A percentile compares a stretch with the other conserved stretches of the same genome.
phyloP scores from a whole-genome alignment of 2,329 filamentous ascomycete species.

The Talaromyces sp. region DNA sequence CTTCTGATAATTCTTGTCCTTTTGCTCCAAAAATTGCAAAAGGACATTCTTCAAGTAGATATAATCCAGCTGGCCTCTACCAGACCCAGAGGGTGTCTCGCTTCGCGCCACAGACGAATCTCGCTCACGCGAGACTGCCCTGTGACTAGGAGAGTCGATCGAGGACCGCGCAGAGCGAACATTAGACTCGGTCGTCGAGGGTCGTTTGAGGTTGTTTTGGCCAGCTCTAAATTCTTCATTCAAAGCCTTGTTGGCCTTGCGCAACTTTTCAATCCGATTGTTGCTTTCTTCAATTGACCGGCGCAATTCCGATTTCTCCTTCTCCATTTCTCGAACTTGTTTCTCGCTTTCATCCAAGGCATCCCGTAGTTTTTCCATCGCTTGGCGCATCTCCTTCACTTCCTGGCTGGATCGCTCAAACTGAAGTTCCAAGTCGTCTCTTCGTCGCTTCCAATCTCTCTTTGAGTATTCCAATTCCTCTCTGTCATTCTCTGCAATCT shows the following conservation, averaged over 20 bases:
- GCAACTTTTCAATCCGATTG: constrained; percentile 69
- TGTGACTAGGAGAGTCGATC: constrained; percentile 46
- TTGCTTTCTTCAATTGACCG: constrained; percentile 72
- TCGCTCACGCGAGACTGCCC: constrained; percentile 28
- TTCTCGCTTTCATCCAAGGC: constrained; percentile 83
- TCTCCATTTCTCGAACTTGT: constrained; percentile 76
- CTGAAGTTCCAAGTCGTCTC: constrained; percentile 68
- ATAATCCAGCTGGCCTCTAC: constrained; percentile 45
- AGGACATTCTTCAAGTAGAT: constrained; percentile 63
- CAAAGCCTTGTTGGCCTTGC: constrained; percentile 59
- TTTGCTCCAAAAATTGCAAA: constrained; percentile 60
- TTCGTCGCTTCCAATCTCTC: constrained; percentile 65
- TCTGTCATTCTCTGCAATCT: constrained; percentile 64
- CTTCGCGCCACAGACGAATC: constrained; percentile 27
- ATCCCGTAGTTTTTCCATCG: constrained; percentile 70
- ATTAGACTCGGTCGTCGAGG: constrained; percentile 34
- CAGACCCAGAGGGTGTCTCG: constrained; percentile 31
- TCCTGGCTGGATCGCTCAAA: constrained; percentile 67
- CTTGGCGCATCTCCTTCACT: constrained; percentile 65
- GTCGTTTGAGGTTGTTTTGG: constrained; percentile 33
- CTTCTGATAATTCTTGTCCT: constrained; percentile 62
- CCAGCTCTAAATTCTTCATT: constrained; percentile 52
- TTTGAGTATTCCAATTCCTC: constrained; percentile 71
- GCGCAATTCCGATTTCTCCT: constrained; percentile 69
- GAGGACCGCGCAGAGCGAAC: constrained; percentile 53